phyloP scores from a whole-genome alignment of 2,329 filamentous ascomycete genomes.

The Venturia carpophila region DNA sequence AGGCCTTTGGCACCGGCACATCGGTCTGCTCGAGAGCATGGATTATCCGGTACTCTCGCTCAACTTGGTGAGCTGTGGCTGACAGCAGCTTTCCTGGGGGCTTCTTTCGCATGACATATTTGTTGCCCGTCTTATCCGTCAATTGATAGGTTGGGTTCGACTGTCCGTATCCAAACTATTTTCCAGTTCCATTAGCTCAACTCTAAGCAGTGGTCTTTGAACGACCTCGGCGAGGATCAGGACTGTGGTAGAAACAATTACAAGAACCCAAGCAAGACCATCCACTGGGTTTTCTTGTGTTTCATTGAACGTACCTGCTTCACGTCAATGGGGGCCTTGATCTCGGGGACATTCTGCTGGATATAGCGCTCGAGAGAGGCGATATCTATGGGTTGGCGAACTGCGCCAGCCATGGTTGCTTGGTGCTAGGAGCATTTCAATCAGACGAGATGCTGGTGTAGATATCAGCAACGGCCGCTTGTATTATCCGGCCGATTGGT shows the following conservation, averaged over 20 bases:
- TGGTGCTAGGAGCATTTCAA: conserved; percentile 1
- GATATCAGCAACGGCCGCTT: not conserved
- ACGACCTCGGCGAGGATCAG: not conserved
- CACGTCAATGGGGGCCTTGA: conserved; percentile 73
- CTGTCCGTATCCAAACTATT: conserved; percentile 89
- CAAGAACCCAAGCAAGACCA: no score
- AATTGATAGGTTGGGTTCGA: conserved; percentile 96
- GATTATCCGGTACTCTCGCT: conserved; percentile 89
- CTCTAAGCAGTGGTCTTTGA: not conserved
- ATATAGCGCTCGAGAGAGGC: conserved; percentile 73
- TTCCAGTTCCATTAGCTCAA: not conserved
- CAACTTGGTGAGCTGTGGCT: conserved; percentile 90
- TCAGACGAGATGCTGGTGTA: not conserved
- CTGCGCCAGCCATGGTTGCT: conserved; percentile 65
- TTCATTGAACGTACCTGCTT: conserved; percentile 60
- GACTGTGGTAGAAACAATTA: no score
- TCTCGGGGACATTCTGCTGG: conserved; percentile 66
- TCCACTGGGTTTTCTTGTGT: not conserved
- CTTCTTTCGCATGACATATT: conserved; percentile 94
- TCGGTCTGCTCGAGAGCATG: conserved; percentile 70
- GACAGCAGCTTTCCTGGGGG: conserved; percentile 90
- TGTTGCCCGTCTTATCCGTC: conserved; percentile 58
- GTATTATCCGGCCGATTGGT: conserved; percentile 11
- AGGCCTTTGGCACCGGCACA: conserved; percentile 77
- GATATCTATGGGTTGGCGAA: conserved; percentile 86